Conservation (phyloP, 345 rosid species). For the Physaria fendleri region DNA sequence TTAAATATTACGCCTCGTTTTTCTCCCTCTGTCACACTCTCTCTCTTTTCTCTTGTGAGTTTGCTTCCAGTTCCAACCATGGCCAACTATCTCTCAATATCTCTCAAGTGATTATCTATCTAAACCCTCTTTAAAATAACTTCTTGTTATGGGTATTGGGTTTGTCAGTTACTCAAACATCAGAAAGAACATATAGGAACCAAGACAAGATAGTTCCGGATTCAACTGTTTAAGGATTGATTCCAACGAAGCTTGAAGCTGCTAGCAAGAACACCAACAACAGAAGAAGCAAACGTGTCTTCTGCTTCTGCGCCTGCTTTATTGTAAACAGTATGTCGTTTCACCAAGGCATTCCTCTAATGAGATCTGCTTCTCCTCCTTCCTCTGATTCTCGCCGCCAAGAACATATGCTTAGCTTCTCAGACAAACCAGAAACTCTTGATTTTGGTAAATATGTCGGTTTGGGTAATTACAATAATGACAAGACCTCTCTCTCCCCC, state of each 20-base stretch:
- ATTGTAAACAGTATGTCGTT: slow-evolving; percentile 38
- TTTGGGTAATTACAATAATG: slow-evolving; percentile 5
- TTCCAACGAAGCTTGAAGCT: slow-evolving; percentile 33
- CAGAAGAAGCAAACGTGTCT: slow-evolving; percentile 18
- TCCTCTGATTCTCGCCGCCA: slow-evolving; percentile 30
- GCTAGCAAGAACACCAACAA: slow-evolving; percentile 12
- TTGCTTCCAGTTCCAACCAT: no score
- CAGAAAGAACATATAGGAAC: slow-evolving; percentile 34
- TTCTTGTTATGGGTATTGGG: slow-evolving; percentile 43
- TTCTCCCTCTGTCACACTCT: no score
- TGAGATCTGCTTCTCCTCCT: slow-evolving; percentile 46
- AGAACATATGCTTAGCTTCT: slow-evolving; percentile 56
- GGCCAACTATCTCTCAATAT: no score
- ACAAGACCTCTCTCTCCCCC: slow-evolving; percentile 29
- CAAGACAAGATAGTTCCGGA: slow-evolving; percentile 42
- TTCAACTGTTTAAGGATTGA: slow-evolving; percentile 36
- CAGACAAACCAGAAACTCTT: slow-evolving; percentile 36
- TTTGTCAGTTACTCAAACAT: slow-evolving; percentile 34
- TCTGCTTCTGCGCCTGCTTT: slow-evolving; percentile 6
- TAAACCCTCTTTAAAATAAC: no score
- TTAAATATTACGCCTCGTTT: no score
- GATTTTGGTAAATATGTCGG: slow-evolving; percentile 28
- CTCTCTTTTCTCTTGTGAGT: no score
- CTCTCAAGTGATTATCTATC: no score
- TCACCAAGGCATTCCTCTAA: slow-evolving; percentile 36